Evolutionary conservation across 352 stramenopile species (phyloP).

Genomic region (Phytopythium chamaehyphon): DNA sequence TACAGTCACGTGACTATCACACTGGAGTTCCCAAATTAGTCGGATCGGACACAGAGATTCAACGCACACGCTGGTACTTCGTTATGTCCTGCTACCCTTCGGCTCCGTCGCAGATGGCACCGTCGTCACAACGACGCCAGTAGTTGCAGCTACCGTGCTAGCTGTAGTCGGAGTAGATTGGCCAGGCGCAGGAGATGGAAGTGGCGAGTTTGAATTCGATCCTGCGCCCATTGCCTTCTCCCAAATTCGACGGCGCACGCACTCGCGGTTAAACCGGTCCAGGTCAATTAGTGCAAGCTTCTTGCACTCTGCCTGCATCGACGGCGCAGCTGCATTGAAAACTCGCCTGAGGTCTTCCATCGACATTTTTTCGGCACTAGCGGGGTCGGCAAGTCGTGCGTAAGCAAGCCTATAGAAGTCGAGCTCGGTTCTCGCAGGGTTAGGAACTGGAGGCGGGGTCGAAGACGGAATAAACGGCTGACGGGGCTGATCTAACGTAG

Average conservation of each 20-base stretch:
- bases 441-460: slow-evolving; percentile 31
- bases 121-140: no score
- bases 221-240: slow-evolving; percentile 38
- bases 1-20: no score
- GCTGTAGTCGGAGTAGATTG: no score
- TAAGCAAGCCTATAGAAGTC: slow-evolving; percentile 41
- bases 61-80: no score
- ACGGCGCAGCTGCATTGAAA: slow-evolving; percentile 20
- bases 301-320: slow-evolving; percentile 37
- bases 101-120: no score
- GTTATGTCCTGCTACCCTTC: no score
- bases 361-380: slow-evolving; percentile 6
- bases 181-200: background rate
- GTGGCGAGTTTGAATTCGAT: slow-evolving; percentile 1
- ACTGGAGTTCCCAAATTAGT: no score
- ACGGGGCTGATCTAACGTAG: slow-evolving; percentile 7
- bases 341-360: slow-evolving; percentile 22
- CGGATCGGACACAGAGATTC: no score
- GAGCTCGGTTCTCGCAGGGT: slow-evolving; percentile 23
- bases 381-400: slow-evolving; percentile 3
- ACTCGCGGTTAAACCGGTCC: slow-evolving; percentile 58
- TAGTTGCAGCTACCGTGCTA: no score
- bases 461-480: slow-evolving; percentile 29
- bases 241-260: slow-evolving; percentile 53
- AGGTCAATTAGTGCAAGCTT: slow-evolving; percentile 39